Conservation (phyloP, 768 basidiomycete species). For the Kwoniella newhampshirensis region DNA sequence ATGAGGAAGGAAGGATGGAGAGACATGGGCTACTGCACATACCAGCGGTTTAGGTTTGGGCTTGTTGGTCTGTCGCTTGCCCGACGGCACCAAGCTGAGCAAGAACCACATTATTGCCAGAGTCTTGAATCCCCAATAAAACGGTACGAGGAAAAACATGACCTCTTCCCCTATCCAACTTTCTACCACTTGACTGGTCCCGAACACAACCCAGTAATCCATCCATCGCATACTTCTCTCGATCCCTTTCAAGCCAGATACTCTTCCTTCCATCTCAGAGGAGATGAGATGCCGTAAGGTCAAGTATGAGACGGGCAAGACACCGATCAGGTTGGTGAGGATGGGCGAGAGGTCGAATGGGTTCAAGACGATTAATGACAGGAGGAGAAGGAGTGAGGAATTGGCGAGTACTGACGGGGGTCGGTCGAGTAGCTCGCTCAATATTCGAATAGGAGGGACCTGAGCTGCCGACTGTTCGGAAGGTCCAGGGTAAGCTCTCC, state of each 20-base stretch:
- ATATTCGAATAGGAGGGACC: not conserved
- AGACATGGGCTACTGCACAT: not conserved
- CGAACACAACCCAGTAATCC: conserved; percentile 21
- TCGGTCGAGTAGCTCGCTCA: conserved; percentile 12
- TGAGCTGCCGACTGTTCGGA: too few species aligned
- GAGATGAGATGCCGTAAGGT: conserved; percentile 1
- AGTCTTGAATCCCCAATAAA: conserved; percentile 5
- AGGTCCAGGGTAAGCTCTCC: too few species aligned
- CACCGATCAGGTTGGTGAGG: conserved; percentile 4
- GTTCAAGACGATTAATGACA: conserved; percentile 13
- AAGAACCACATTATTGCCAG: conserved; percentile 6
- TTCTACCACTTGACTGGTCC: conserved; percentile 4
- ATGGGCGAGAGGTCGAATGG: conserved; percentile 8
- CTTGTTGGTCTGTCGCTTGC: not conserved
- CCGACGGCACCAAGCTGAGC: not conserved
- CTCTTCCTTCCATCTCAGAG: conserved; percentile 1
- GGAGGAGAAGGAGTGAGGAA: not conserved
- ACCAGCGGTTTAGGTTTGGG: conserved; percentile 14
- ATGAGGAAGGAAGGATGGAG: too few species aligned
- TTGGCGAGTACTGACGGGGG: conserved; percentile 15
- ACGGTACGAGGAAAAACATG: not conserved
- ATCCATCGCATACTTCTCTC: not conserved
- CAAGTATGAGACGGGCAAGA: not conserved
- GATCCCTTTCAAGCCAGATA: too few species aligned
- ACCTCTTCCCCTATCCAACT: not conserved